Evolutionary conservation across 352 stramenopile genomes (phyloP).

Genomic region (Globisporangium recalcitrans): DNA sequence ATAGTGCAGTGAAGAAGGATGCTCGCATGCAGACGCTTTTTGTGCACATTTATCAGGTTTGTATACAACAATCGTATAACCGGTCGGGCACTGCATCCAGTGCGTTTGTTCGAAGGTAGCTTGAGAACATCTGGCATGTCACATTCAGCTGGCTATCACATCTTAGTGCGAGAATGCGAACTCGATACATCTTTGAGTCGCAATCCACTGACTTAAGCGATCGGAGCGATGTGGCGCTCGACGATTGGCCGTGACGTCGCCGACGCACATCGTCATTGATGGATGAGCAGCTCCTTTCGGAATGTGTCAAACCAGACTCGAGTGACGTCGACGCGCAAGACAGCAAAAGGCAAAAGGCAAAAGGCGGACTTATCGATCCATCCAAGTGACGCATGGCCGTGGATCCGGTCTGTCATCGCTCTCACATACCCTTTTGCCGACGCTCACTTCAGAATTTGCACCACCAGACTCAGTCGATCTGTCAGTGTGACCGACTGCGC

Average conservation of each 20-base stretch:
- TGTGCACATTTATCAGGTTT: background rate
- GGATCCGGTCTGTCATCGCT: background rate
- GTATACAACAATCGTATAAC: background rate
- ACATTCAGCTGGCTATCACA: background rate
- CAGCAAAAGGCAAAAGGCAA: too few species aligned
- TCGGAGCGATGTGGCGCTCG: background rate
- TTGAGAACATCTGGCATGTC: background rate
- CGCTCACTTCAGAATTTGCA: conserved; percentile 9
- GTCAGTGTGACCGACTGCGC: background rate
- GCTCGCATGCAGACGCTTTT: too few species aligned
- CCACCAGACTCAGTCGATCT: background rate
- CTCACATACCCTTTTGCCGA: background rate
- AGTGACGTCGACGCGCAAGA: background rate
- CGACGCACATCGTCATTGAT: conserved; percentile 1
- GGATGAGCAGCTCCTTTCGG: background rate
- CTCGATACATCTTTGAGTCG: background rate
- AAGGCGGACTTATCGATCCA: background rate
- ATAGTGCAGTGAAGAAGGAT: too few species aligned
- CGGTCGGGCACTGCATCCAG: background rate
- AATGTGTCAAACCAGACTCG: conserved; percentile 5
- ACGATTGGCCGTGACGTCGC: conserved; percentile 5
- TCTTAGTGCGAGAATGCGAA: background rate
- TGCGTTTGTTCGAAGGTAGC: too few species aligned
- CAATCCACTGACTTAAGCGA: background rate
- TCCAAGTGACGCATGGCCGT: background rate